Base-by-base conservation (phyloP, 371 early-diverging fungal species). In the Mortierella sp. region DNA sequence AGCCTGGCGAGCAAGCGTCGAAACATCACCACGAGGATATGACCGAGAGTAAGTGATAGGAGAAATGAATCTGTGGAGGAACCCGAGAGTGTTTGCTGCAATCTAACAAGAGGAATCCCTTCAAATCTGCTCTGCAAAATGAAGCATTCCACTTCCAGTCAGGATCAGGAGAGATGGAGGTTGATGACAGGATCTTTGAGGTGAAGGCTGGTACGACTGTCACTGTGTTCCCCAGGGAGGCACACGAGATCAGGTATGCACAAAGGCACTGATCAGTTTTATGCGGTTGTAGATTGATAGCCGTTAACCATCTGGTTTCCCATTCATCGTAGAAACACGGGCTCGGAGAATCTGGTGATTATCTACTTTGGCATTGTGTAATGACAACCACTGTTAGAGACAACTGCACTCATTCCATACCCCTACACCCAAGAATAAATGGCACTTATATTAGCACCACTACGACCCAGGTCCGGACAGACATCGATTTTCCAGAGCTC, bases 121-220 rank as follows among this genome's bases (percentile, higher is more conserved):
- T n/a, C n/a, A n/a, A n/a, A n/a, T n/a, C n/a, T n/a, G n/a, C n/a
- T n/a, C n/a, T n/a, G n/a, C n/a, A n/a, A n/a, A n/a, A n/a, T n/a
- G n/a, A n/a, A 75, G 76, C 72, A 17, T 78, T 78, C 53, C 60
- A 66, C 44, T 78, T 78, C 34, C 67, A 67, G 47, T 17, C 72
- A 7, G 79, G 79, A 30, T 6, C 28, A 11, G 72, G 72, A 4
- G 79, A 78, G 50, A 72, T 78, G 72, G 72, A 78, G 61, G 64
- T 78, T 14, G 57, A 78, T 31, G 68, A 58, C 51, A 67, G 55
- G 42, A 50, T 56, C 47, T 62, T 66, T 49, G 64, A 63, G 31
- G 56, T 72, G 46, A 59, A 60, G 28, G 64, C 79, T 1, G 79
- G 79, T n/a, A 72, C 53, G 8, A 78, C 71, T 23, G 68, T 78